A percentile compares a stretch with the other conserved stretches of the same genome.
Evolutionary conservation across 768 basidiomycete species (phyloP).

Genomic region (Suillus luteus): DNA sequence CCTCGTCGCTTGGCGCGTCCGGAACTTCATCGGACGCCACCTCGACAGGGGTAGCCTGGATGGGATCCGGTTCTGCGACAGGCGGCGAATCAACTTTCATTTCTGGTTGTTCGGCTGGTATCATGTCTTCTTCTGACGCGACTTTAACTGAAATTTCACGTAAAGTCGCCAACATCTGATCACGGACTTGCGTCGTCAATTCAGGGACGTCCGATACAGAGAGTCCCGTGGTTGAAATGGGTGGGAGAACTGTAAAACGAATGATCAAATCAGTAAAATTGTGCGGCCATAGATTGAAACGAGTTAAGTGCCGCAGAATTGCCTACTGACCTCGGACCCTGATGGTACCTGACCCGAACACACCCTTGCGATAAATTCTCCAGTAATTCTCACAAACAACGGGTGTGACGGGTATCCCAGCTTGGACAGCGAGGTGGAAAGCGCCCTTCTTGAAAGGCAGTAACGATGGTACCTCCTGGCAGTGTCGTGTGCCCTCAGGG

Average conservation of each 20-base stretch:
- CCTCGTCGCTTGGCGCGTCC: constrained; percentile 27
- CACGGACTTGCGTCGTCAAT: constrained; percentile 67
- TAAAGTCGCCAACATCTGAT: constrained; percentile 78
- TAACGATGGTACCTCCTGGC: constrained; percentile 62
- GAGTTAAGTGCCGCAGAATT: background rate
- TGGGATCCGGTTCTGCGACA: constrained; percentile 13
- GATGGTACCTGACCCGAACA: constrained; percentile 75
- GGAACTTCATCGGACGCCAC: constrained; percentile 32
- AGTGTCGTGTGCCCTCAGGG: constrained; percentile 92
- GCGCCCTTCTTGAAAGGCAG: constrained; percentile 97
- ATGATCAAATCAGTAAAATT: constrained; percentile 13
- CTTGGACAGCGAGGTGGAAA: constrained; percentile 93
- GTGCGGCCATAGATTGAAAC: constrained; percentile 8
- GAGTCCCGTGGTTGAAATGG: constrained; percentile 74
- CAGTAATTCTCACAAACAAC: constrained; percentile 95
- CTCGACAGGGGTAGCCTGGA: constrained; percentile 24
- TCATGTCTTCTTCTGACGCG: constrained; percentile 28
- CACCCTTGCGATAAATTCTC: constrained; percentile 74
- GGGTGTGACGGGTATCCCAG: constrained; percentile 88
- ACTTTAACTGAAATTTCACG: constrained; percentile 71
- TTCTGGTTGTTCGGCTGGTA: constrained; percentile 18
- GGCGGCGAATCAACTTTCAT: constrained; percentile 27
- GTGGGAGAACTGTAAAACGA: constrained; percentile 74
- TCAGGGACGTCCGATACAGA: constrained; percentile 68
- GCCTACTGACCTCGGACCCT: constrained; percentile 66